Evolutionary conservation across 73 alveolate species (phyloP), one percentile per base, ranked within the genome.

Genomic region (Paramecium biaurelia): DNA sequence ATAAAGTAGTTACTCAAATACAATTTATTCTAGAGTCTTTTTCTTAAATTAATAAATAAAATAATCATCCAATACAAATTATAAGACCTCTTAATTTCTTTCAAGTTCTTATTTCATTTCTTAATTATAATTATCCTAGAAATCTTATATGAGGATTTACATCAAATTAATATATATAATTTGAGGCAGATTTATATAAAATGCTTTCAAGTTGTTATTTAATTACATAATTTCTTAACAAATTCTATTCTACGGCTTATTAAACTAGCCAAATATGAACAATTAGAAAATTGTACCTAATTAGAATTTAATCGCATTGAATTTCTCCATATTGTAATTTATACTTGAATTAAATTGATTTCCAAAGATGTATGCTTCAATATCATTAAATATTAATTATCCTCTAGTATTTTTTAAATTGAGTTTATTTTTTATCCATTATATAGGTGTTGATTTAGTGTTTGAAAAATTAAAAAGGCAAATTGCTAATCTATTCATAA

Each of bases 101-200:
- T 74, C 87, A 10, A 74, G 35, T 1, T 74, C 87, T 37, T 74
- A 10, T 37, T 20, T 74, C 59, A 74, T 74, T 74, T 37, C 57
- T 74, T 37, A 37, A 34, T 74, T 74, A 34, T 74, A 37, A 35
- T 74, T 41, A 18, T 74, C 87, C 87, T 74, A 37, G n/a, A n/a
- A 11, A 21, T 74, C 0, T 15, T 1, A 74, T 1, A 2, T 28
- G 0, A 15, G 5, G 7, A 23, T 0, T 34, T 74, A 74, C 87
- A 74, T 74, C 87, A n/a, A 74, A 74, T 34, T 74, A 35, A 41
- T 74, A 74, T 0, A 74, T 74, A 74, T 63, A 63, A 63, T 63
- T 63, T 0, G 84, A 14, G 21, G 84, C 84, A 12, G 84, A 63
- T 63, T 63, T 63, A 26, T 63, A 63, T 14, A 63, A 30, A 5